Evolutionary conservation across 257 asterid genomes (phyloP).

Genomic region (Salvia splendens): DNA sequence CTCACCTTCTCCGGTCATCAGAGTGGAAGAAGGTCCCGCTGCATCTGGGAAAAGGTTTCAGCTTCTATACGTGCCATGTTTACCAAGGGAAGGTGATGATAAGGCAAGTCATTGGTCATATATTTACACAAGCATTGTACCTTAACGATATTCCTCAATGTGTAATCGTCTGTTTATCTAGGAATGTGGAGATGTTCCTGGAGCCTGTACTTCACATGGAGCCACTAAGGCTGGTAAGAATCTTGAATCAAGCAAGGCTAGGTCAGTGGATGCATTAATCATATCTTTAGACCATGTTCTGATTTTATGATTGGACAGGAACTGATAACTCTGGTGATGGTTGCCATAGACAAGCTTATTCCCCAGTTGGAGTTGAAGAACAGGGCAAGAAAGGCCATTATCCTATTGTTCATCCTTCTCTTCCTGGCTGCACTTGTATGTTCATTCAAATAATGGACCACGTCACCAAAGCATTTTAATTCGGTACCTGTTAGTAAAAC

Average conservation of each 20-base stretch:
- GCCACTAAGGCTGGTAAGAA: constrained; percentile 65
- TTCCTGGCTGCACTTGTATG: constrained; percentile 31
- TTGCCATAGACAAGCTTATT: constrained; percentile 40
- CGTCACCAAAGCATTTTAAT: no score
- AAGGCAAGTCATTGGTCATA: constrained; percentile 37
- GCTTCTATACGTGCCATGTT: constrained; percentile 60
- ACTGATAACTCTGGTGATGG: constrained; percentile 37
- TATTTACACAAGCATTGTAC: background rate
- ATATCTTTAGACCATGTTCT: background rate
- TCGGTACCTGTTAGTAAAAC: no score
- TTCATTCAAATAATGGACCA: constrained; percentile 15
- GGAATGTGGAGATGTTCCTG: constrained; percentile 71
- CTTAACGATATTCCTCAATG: no score
- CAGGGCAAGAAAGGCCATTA: constrained; percentile 27
- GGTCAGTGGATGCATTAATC: background rate
- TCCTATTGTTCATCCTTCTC: constrained; percentile 35
- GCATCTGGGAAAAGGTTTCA: constrained; percentile 67
- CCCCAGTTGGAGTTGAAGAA: constrained; percentile 30
- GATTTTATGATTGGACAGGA: constrained; percentile 38
- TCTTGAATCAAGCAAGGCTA: background rate
- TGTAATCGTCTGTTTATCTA: constrained; percentile 9
- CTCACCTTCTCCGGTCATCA: constrained; percentile 12
- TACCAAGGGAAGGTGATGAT: constrained; percentile 67
- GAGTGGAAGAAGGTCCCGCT: constrained; percentile 51
- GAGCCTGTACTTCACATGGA: constrained; percentile 63